Base-by-base conservation (phyloP, 768 basidiomycete species). In the Lentinula guzmanii region DNA sequence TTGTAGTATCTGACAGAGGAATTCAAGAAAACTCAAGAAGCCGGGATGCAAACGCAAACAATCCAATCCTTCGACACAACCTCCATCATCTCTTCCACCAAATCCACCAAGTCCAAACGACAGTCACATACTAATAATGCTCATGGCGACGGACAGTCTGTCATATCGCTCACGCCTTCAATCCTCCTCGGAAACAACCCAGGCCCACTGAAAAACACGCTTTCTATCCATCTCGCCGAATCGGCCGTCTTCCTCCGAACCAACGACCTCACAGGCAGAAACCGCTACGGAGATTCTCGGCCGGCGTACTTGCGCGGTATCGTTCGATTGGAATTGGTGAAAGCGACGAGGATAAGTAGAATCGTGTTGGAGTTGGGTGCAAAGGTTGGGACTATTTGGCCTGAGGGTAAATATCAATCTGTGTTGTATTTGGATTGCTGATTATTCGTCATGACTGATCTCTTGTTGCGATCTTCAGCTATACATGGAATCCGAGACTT, bases 311-410 rank as follows among this genome's bases (percentile, higher is more conserved):
- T 91, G 39, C 77, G 90, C 18, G 90, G 89, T 10, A 70, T 91
- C 13, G 75, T 90, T 59, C 82, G 82, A 1, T 69, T 82, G 16
- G 75, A 79, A 31, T 72, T 83, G 10, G 76, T 77, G 34, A 96
- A 96, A 70, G 86, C 94, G 0, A 94, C 86, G 58, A 86, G 86
- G 70, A 87, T 99, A 65, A 87, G 89, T 35, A 90, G 86, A 67
- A 95, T 99, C 61, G 87, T 88, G 60, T 78, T 97, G 42, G 85
- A 87, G 70, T 75, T 99, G 21, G 77, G 86, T 50, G 95, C 91
- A 2, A 88, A 79, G 62, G 79, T 87, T 2, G 74, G 79, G 24
- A 90, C 87, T 4, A 82, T 85, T 41, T 97, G 93, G 89, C 86
- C 89, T 2, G 94, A 97, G 81, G 92, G 95, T 94, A 63, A 48